Evolutionary conservation across 2,329 filamentous ascomycete species (phyloP), one percentile per base, ranked within the genome.

Genomic region (Exophiala sp.): DNA sequence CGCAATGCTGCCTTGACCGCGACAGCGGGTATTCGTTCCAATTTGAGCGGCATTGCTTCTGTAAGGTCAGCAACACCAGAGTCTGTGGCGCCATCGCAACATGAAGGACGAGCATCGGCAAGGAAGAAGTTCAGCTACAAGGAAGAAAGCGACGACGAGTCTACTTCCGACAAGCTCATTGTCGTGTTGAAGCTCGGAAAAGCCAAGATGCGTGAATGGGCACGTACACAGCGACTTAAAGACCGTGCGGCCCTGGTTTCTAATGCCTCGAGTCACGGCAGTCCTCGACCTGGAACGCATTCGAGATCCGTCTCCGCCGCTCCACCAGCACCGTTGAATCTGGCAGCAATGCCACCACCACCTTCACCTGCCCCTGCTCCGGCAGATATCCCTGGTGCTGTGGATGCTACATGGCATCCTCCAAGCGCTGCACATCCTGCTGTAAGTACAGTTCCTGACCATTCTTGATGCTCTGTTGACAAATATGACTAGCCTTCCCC

Each of bases 1-100:
- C 86, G 92, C 52, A 91, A 90, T 49, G 92, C 92, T 12, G 92
- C 92, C 12, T 86, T 85, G 21, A 88, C 87, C 40, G 92, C 92
- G 3, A 88, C 92, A 67, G 89, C 90, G 60, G 87, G 91, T 52
- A 92, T 97, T 83, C 75, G 82, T 59, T 86, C 86, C 34, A 87
- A 89, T 60, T 74, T 79, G 51, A 68, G 89, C 46, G 84, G 85
- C 46, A 47, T 65, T 48, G 77, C 75, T n/a, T 60, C 56, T n/a
- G 57, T 51, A 11, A 86, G 94, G 57, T 96, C 92, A 32, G 89
- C 91, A 68, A 97, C 94, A 0, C 94, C 94, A 2, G 94, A 97
- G 69, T 77, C 85, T 8, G 52, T 59, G 11, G 80, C 78, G 41
- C 72, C 77, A 50, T 75, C 80, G 62, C 86, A 85, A 62, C 83